These are phyloP conservation scores for Psilocybe mexicana DNA, from an alignment of 1,284 basidiomycete genomes.

Conservation along the genomic window DNA sequence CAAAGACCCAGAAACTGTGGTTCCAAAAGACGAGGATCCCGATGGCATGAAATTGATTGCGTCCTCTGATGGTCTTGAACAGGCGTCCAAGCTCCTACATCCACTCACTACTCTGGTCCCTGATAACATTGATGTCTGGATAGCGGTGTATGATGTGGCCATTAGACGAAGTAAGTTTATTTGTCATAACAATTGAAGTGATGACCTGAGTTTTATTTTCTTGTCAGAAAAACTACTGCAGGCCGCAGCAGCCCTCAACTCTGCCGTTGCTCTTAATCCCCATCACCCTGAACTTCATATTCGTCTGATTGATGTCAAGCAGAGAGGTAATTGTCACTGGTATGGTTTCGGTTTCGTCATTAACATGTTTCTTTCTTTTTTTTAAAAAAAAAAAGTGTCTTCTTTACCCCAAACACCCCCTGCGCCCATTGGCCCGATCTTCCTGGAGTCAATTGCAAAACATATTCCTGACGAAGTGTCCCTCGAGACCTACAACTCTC, in stretches of 20 bases:
- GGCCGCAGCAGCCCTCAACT: slow-evolving; percentile 71
- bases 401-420: slow-evolving; percentile 42
- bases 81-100: slow-evolving; percentile 73
- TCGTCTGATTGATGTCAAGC: slow-evolving; percentile 67
- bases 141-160: slow-evolving; percentile 80
- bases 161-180: slow-evolving; percentile 66
- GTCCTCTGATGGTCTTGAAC: slow-evolving; percentile 71
- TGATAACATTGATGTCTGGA: slow-evolving; percentile 70
- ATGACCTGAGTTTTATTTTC: neutral
- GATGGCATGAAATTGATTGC: slow-evolving; percentile 74
- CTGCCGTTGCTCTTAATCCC: slow-evolving; percentile 56
- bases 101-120: slow-evolving; percentile 61
- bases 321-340: slow-evolving; percentile 42
- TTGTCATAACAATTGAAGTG: neutral
- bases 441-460: slow-evolving; percentile 46
- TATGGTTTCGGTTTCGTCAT: slow-evolving; percentile 8
- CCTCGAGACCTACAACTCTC: slow-evolving; percentile 68
- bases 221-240: slow-evolving; percentile 76
- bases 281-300: slow-evolving; percentile 72
- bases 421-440: slow-evolving; percentile 43
- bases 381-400: slow-evolving; percentile 34
- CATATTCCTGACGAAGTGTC: slow-evolving; percentile 61
- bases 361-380: neutral
- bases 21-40: slow-evolving; percentile 80
- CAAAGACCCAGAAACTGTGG: slow-evolving; percentile 69